Percentiles rank a stretch among this genome's conserved stretches.
These are phyloP conservation scores for Hippophae gyantsensis DNA, from an alignment of 306 rosid species.

Conservation along the genomic window DNA sequence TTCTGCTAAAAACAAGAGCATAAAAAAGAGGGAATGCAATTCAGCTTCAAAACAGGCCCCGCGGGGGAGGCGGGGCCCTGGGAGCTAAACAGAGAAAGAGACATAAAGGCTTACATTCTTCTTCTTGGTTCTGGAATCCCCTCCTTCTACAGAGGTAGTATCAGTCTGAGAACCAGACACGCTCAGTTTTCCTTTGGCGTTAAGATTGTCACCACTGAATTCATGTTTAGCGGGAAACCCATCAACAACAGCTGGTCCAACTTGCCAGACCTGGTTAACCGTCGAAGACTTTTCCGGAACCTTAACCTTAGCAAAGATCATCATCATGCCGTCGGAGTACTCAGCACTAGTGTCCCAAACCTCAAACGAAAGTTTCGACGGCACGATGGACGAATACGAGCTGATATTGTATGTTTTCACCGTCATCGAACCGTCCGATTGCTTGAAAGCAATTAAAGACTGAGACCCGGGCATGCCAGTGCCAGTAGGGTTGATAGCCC, in stretches of 20 bases:
- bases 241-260: neutral
- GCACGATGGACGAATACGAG: neutral
- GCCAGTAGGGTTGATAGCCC: slow-evolving; percentile 60
- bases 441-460: slow-evolving; percentile 39
- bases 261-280: neutral
- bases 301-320: neutral
- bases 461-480: slow-evolving; percentile 47
- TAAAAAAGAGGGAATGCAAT: too few relatives aligned
- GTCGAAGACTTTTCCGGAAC: neutral
- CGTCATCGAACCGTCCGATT: neutral
- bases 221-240: neutral
- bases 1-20: too few relatives aligned
- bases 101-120: too few relatives aligned
- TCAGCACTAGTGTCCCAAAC: neutral
- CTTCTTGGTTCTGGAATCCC: too few relatives aligned
- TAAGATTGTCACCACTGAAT: too few relatives aligned
- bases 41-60: too few relatives aligned
- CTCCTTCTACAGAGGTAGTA: too few relatives aligned
- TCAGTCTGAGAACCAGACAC: too few relatives aligned
- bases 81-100: too few relatives aligned
- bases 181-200: too few relatives aligned
- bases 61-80: too few relatives aligned
- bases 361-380: neutral
- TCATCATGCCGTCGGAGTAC: neutral
- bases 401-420: slow-evolving; percentile 32